These are phyloP conservation scores for Thalassiosira gravida DNA, from an alignment of 352 stramenopile genomes.

Conservation along the genomic window DNA sequence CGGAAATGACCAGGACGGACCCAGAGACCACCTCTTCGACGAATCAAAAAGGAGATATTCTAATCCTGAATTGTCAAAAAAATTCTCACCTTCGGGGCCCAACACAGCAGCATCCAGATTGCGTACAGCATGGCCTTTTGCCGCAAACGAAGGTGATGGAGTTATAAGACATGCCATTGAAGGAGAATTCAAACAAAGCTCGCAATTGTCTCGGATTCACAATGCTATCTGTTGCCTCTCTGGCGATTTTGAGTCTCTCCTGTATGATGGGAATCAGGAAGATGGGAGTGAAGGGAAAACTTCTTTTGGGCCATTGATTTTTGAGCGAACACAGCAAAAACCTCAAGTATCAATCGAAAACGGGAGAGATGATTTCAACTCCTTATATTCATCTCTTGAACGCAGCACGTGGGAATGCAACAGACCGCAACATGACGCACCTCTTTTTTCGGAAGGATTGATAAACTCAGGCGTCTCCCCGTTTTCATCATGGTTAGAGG, in stretches of 20 bases:
- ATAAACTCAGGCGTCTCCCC: constrained; percentile 1
- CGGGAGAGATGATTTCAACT: constrained; percentile 16
- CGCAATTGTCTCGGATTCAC: constrained; percentile 72
- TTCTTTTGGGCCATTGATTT: constrained; percentile 72
- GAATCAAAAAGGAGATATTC: constrained; percentile 26
- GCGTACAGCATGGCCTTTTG: constrained; percentile 43
- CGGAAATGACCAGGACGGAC: constrained; percentile 22
- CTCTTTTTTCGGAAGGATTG: constrained; percentile 17
- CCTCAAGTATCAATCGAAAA: constrained; percentile 2
- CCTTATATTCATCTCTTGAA: constrained; percentile 36
- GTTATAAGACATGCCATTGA: constrained; percentile 67
- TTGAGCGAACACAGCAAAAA: constrained; percentile 20
- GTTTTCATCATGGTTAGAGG: constrained; percentile 29
- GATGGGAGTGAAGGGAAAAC: constrained; percentile 54
- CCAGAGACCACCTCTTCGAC: constrained; percentile 30
- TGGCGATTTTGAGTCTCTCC: constrained; percentile 71
- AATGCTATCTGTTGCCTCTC: constrained; percentile 83
- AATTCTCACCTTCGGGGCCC: constrained; percentile 17
- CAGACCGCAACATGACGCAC: not conserved
- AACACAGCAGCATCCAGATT: constrained; percentile 28
- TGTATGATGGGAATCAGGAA: constrained; percentile 38
- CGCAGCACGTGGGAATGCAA: constrained; percentile 38
- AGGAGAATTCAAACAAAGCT: constrained; percentile 73
- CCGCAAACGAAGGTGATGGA: constrained; percentile 30
- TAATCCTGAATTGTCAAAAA: constrained; percentile 41